These are phyloP conservation scores for Mucor plumbeus DNA, from an alignment of 371 early-diverging fungal genomes.

Conservation along the genomic window DNA sequence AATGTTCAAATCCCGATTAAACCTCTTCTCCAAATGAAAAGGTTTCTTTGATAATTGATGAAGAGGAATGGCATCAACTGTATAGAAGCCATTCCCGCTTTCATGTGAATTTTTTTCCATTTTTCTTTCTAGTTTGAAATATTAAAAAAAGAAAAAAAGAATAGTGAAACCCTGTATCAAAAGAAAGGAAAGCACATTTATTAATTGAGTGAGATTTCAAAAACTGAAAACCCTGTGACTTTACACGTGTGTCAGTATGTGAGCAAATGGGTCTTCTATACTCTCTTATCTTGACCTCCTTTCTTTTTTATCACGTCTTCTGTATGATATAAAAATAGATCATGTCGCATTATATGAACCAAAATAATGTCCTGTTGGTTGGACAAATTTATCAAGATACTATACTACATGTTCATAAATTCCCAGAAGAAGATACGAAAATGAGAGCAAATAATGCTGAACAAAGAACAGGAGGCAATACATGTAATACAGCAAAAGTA, in stretches of 20 bases:
- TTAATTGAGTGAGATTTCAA: slow-evolving; percentile 11
- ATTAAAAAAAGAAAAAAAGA: not conserved
- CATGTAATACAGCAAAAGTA: slow-evolving; percentile 64
- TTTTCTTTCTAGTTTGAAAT: not conserved
- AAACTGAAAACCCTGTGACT: slow-evolving; percentile 21
- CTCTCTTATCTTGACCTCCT: not conserved
- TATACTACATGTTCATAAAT: slow-evolving; percentile 53
- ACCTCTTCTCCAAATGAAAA: slow-evolving; percentile 41
- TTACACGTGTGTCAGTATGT: slow-evolving; percentile 5
- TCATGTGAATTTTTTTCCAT: slow-evolving; percentile 6
- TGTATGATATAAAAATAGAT: slow-evolving; percentile 3
- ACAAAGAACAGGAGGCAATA: slow-evolving; percentile 71
- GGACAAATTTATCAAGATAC: slow-evolving; percentile 59
- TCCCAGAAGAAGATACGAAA: slow-evolving; percentile 68
- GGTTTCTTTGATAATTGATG: slow-evolving; percentile 38
- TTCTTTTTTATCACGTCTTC: slow-evolving; percentile 7
- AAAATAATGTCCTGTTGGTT: slow-evolving; percentile 37
- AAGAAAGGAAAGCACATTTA: slow-evolving; percentile 1
- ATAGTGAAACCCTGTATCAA: not conserved
- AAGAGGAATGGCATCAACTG: slow-evolving; percentile 19
- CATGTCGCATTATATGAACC: not conserved
- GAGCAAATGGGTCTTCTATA: not conserved
- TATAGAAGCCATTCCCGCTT: slow-evolving; percentile 22
- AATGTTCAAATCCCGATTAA: slow-evolving; percentile 31
- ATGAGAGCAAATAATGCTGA: slow-evolving; percentile 56